Evolutionary conservation across 2,329 filamentous ascomycete genomes (phyloP), one percentile per base, ranked within the genome.

Genomic region (Ophiostoma perfectum): DNA sequence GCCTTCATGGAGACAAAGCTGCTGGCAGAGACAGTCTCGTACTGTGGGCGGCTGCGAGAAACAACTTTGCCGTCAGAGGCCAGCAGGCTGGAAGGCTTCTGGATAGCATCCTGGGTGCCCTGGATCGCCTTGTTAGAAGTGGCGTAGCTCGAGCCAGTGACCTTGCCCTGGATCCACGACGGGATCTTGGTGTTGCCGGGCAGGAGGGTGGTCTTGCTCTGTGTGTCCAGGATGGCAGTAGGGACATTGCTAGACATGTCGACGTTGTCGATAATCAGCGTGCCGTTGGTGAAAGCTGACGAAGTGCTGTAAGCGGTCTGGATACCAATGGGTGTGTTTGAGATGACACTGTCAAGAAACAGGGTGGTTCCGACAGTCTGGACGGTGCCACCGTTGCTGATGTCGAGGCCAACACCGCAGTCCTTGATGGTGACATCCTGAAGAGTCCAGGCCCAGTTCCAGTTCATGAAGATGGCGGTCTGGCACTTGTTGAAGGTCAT

Each of bases 381-480:
- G 44, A 41, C 73, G 44, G 81, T 77, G 39, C 82, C 85, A 65
- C 86, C 84, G 73, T 84, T 86, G 67, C 89, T 86, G 87, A 96
- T 92, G 78, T 96, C 90, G 71, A 96, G 81, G 68, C 91, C 92
- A 52, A 93, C 79, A n/a, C 81, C 80, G 76, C 89, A 91, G 76
- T 89, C 87, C 77, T 92, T 88, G 78, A 96, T 91, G 63, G 80
- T 84, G 49, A 96, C 73, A 47, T 86, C 90, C 76, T 94, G 92
- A 79, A 95, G 86, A 62, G 89, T 87, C 89, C 90, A 96, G 18
- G 88, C 82, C 92, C 92, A 96, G 80, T 94, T 91, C 92, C 92
- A 96, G 82, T 93, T 93, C 88, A 95, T 90, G 80, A 86, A 92
- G 72, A 96, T 87, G 71, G 90, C 92, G 1, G 91, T 96, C 75